A percentile compares a stretch with the other conserved stretches of the same genome.
Evolutionary conservation across 164 flowering plant species (phyloP).

Genomic region (Magnolia officinalis): DNA sequence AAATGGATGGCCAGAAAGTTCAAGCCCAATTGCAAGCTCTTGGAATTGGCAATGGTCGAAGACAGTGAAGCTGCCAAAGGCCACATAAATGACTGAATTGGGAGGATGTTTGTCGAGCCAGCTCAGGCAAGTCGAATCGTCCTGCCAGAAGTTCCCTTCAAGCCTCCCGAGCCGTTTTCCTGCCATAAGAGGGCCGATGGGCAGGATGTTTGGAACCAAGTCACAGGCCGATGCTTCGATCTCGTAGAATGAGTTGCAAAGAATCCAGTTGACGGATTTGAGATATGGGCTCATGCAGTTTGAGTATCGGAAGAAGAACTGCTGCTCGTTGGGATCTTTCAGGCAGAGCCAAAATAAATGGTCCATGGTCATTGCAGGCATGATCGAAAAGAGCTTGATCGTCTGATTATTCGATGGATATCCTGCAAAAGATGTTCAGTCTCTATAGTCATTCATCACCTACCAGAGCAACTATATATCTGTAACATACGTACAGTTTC

Average conservation of each 20-base stretch:
- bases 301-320: conserved; percentile 11
- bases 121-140: conserved; percentile 10
- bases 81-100: conserved; percentile 15
- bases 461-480: too few relatives aligned
- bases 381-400: conserved; percentile 19
- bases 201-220: not conserved
- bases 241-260: not conserved
- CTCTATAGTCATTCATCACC: too few relatives aligned
- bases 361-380: conserved; percentile 20
- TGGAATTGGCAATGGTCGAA: not conserved
- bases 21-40: conserved; percentile 12
- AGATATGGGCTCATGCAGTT: not conserved
- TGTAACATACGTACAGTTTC: too few relatives aligned
- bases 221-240: not conserved
- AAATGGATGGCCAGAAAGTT: conserved; percentile 3
- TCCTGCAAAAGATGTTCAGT: conserved; percentile 14
- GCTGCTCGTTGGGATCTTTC: not conserved
- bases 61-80: conserved; percentile 15
- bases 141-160: conserved; percentile 2
- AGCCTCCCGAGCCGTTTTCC: not conserved
- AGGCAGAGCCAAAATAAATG: conserved; percentile 21
- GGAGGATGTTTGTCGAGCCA: conserved; percentile 11
- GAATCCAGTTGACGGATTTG: not conserved
- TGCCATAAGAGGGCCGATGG: conserved; percentile 11
- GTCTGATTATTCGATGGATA: conserved; percentile 4